Conservation (phyloP, 2,329 filamentous ascomycete species). For the Endoconidiophora laricicola region DNA sequence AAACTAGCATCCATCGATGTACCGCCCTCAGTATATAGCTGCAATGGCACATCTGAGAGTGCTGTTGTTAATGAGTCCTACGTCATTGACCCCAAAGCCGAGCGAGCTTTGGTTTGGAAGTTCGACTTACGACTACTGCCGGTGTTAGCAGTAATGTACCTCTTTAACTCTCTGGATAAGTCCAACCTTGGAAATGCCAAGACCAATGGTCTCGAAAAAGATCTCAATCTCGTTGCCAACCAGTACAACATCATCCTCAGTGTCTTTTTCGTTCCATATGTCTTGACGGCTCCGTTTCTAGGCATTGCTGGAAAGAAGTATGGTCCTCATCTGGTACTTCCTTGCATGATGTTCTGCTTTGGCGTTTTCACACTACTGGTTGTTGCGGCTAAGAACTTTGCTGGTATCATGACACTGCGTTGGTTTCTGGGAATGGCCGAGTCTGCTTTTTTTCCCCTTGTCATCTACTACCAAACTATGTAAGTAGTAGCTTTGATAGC, state of each 20-base stretch:
- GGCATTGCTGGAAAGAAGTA: conserved; percentile 54
- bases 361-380: conserved; percentile 48
- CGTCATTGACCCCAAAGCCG: conserved; percentile 26
- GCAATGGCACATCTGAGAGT: neutral
- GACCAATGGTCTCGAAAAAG: conserved; percentile 29
- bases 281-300: conserved; percentile 44
- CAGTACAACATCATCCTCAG: conserved; percentile 56
- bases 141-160: conserved; percentile 37
- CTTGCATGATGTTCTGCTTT: conserved; percentile 54
- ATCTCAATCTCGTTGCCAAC: conserved; percentile 35
- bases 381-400: conserved; percentile 33
- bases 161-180: conserved; percentile 32
- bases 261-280: conserved; percentile 64
- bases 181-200: conserved; percentile 36
- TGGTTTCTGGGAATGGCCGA: conserved; percentile 37
- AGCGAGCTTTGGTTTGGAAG: conserved; percentile 35
- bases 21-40: too few species aligned
- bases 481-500: neutral
- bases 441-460: conserved; percentile 36
- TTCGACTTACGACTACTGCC: conserved; percentile 38
- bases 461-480: conserved; percentile 34
- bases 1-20: too few species aligned
- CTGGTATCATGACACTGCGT: conserved; percentile 32
- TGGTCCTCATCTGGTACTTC: conserved; percentile 49
- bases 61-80: neutral